Evolutionary conservation across 768 basidiomycete species (phyloP), one percentile per base, ranked within the genome.

Genomic region (Pleurotus citrinopileatus): DNA sequence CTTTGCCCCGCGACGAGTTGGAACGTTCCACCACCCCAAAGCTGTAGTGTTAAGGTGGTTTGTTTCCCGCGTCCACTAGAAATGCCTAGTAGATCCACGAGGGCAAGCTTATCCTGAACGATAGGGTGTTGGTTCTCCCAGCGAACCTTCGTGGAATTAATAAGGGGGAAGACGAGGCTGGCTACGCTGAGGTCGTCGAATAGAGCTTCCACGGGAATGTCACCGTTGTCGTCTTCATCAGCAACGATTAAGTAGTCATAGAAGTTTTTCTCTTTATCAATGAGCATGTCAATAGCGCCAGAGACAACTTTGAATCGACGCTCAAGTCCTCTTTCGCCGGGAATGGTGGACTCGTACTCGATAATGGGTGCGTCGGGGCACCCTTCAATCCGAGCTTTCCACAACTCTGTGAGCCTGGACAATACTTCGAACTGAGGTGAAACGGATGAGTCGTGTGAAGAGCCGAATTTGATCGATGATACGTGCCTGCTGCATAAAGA

Each of bases 401-500:
- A 81, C 3, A 79, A 60, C 43, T 77, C 77, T 9, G 65, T 69
- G 13, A 81, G 66, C 53, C 70, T 76, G 0, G 74, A 62, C 0
- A 80, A 61, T 0, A 79, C 75, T 59, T 81, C 79, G 53, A 81
- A 80, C 78, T 80, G 52, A 8, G 44, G n/a, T n/a, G n/a, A n/a
- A n/a, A n/a, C n/a, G n/a, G n/a, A n/a, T n/a, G n/a, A n/a, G n/a
- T n/a, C n/a, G n/a, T n/a, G n/a, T n/a, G n/a, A n/a, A n/a, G n/a
- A n/a, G n/a, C n/a, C n/a, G n/a, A n/a, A n/a, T n/a, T n/a, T n/a
- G n/a, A n/a, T n/a, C n/a, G n/a, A n/a, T n/a, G n/a, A n/a, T n/a
- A n/a, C n/a, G n/a, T n/a, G n/a, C 79, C 70, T 80, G 77, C 60
- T 78, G 77, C 73, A 80, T 78, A 58, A 76, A 79, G 58, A 81